Evolutionary conservation across 2,329 filamentous ascomycete species (phyloP), one percentile per base, ranked within the genome.

Genomic region (Leptographium lundbergii): DNA sequence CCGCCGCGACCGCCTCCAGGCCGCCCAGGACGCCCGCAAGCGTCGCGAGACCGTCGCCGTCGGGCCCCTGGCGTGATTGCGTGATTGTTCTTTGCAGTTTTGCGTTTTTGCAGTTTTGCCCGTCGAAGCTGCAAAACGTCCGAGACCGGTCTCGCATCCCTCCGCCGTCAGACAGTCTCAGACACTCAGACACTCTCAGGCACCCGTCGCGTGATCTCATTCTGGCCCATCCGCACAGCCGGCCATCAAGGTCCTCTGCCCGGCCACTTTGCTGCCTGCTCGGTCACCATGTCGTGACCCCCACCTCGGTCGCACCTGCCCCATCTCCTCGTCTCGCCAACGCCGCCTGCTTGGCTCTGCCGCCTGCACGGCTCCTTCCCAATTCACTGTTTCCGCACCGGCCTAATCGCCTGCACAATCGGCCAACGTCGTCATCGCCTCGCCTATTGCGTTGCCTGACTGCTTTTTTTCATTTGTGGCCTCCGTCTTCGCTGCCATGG

Each of bases 1-100:
- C 51, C 78, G 77, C 57, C 72, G 69, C 42, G 71, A 74, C 56
- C 76, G 67, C 61, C 68, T 73, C 45, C 63, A 66, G 57, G 67
- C 70, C 9, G 72, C 74, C 62, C 72, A 67, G 61, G 66, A 70
- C 56, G 39, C 39, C 39, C 74, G 77, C 57, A 81, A 85, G 67
- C 69, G 67, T 61, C 74, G 78, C 57, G 81, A 86, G 66, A 69
- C 67, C 36, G 82, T 86, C 3, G 70, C 70, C 11, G 79, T 86
- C 57, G 83, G 83, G 22, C 81, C 82, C 1, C 27, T 64, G 27
- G 22, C 48, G 3, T 54, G 19, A 29, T 24, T n/a, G n/a, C n/a
- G n/a, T n/a, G n/a, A n/a, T n/a, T n/a, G n/a, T n/a, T n/a, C n/a
- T n/a, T n/a, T n/a, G n/a, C n/a, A n/a, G n/a, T n/a, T n/a, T n/a